A percentile compares a stretch with the other conserved stretches of the same genome.
These are phyloP conservation scores for Besnoitia besnoiti DNA, from an alignment of 169 alveolate species.

Conservation along the genomic window DNA sequence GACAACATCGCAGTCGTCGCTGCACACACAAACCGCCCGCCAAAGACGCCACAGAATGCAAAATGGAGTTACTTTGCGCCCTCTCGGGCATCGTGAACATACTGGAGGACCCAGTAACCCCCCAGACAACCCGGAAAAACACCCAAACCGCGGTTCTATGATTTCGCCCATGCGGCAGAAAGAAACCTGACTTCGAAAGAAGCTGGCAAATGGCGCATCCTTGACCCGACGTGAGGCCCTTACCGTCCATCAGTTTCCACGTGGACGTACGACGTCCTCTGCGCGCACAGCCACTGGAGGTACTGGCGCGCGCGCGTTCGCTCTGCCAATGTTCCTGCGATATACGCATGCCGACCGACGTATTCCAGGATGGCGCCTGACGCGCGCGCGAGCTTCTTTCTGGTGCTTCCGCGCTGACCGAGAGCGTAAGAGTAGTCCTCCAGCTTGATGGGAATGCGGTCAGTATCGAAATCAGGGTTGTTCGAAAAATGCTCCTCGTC, in stretches of 20 bases:
- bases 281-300: slow-evolving; percentile 68
- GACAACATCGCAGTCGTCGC: slow-evolving; percentile 65
- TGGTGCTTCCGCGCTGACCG: slow-evolving; percentile 76
- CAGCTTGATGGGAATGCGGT: slow-evolving; percentile 30
- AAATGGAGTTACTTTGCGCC: too few species aligned
- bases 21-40: background rate
- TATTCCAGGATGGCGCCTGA: slow-evolving; percentile 78
- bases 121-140: too few species aligned
- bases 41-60: background rate
- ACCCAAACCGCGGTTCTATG: too few species aligned
- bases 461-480: slow-evolving; percentile 60
- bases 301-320: slow-evolving; percentile 63
- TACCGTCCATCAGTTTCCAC: slow-evolving; percentile 73
- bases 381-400: slow-evolving; percentile 76
- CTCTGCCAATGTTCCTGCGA: slow-evolving; percentile 67
- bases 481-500: slow-evolving; percentile 31
- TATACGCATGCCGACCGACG: slow-evolving; percentile 65
- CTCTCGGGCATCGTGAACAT: too few species aligned
- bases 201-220: too few species aligned
- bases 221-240: too few species aligned
- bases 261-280: slow-evolving; percentile 53
- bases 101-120: too few species aligned
- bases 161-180: too few species aligned
- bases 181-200: too few species aligned
- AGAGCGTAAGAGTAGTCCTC: slow-evolving; percentile 74